These are phyloP conservation scores for Isabelozyma rhagii DNA, from an alignment of 805 yeast species.

Conservation along the genomic window DNA sequence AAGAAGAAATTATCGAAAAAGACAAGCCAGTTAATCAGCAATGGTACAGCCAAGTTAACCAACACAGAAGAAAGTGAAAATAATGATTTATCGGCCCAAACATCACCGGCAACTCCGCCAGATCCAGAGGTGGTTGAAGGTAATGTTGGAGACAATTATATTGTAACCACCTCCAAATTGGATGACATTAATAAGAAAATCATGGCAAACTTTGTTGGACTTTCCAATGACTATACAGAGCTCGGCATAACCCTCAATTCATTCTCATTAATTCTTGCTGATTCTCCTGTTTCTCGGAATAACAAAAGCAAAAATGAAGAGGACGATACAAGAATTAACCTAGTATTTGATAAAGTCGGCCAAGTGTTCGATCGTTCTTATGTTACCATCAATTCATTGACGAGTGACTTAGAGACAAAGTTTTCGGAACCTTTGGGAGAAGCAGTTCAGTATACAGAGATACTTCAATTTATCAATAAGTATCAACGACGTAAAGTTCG, in stretches of 20 bases:
- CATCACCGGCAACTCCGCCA: neutral
- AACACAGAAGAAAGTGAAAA: neutral
- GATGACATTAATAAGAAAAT: slow-evolving; percentile 58
- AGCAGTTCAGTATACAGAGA: slow-evolving; percentile 61
- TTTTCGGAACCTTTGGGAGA: slow-evolving; percentile 70
- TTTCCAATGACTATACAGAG: slow-evolving; percentile 67
- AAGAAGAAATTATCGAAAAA: slow-evolving; percentile 22
- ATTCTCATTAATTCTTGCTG: slow-evolving; percentile 48
- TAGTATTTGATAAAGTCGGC: slow-evolving; percentile 71
- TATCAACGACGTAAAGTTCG: slow-evolving; percentile 47
- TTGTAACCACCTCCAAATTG: slow-evolving; percentile 38
- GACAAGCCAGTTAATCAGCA: slow-evolving; percentile 15
- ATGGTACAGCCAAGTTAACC: neutral
- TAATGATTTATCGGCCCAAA: neutral
- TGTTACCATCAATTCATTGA: slow-evolving; percentile 50
- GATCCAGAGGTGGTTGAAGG: neutral
- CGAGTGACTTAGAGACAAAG: slow-evolving; percentile 51
- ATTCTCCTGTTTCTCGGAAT: slow-evolving; percentile 20
- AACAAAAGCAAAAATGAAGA: slow-evolving; percentile 14
- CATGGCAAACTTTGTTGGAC: slow-evolving; percentile 52
- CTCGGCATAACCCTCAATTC: slow-evolving; percentile 60
- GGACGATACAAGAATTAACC: slow-evolving; percentile 26
- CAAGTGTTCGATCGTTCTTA: slow-evolving; percentile 75
- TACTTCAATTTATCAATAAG: slow-evolving; percentile 55
- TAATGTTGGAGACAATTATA: slow-evolving; percentile 4